phyloP scores from a whole-genome alignment of 306 rosid genomes.

The Cicer bijugum region DNA sequence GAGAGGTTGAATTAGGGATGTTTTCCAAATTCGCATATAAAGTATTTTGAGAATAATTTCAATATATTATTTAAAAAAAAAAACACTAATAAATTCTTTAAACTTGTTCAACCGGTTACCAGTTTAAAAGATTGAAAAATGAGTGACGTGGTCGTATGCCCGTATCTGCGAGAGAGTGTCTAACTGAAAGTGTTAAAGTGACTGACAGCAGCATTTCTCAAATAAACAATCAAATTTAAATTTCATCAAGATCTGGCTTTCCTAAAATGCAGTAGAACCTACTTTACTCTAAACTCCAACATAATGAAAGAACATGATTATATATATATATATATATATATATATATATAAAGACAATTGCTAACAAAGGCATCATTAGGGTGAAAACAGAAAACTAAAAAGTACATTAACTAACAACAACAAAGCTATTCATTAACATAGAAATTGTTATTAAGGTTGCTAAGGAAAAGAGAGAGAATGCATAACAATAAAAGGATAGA shows the following conservation, averaged over 20 bases:
- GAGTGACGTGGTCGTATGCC: neutral
- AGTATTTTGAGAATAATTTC: neutral
- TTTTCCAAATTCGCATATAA: neutral
- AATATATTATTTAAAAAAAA: no score
- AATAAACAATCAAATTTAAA: constrained; percentile 19
- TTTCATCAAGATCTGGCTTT: constrained; percentile 27
- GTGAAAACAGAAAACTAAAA: neutral
- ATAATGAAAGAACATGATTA: neutral
- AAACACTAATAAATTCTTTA: no score
- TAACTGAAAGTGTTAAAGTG: neutral
- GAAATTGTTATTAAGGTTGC: neutral
- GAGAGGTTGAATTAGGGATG: neutral
- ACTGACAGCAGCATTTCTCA: neutral
- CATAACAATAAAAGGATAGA: neutral
- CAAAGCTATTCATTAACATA: neutral
- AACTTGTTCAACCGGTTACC: neutral
- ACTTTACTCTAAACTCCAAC: constrained; percentile 1
- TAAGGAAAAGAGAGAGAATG: neutral
- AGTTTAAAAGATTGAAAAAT: no score
- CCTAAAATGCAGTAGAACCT: constrained; percentile 32
- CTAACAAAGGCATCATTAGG: neutral
- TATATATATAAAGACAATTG: neutral
- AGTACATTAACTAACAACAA: constrained; percentile 20
- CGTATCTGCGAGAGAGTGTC: neutral
- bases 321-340: neutral